These are phyloP conservation scores for Cercophora scortea DNA, from an alignment of 495 filamentous ascomycete species.

Conservation along the genomic window DNA sequence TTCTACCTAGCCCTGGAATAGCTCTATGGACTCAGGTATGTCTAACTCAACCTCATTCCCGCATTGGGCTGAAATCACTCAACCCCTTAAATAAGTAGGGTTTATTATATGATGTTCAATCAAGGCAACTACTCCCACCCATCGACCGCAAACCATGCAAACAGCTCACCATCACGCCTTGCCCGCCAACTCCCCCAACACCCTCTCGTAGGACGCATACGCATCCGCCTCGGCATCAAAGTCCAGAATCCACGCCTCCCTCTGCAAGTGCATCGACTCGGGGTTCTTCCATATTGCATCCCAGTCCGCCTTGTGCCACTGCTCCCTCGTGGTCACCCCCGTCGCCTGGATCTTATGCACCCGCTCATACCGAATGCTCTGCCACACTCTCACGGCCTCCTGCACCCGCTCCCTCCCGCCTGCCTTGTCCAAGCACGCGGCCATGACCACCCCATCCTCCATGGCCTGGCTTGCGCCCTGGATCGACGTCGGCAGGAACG, in stretches of 20 bases:
- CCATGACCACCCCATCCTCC: constrained; percentile 55
- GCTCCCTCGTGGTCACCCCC: constrained; percentile 44
- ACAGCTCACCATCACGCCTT: no score
- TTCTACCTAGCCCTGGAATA: no score
- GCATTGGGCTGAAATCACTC: no score
- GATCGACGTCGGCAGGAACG: constrained; percentile 54
- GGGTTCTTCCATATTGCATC: constrained; percentile 47
- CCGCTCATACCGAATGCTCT: constrained; percentile 45
- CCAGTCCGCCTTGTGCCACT: constrained; percentile 49
- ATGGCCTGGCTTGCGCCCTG: constrained; percentile 60
- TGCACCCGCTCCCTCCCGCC: constrained; percentile 34
- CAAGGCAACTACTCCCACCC: no score
- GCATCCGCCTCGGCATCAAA: constrained; percentile 53
- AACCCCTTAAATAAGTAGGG: no score
- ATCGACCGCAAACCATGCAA: no score
- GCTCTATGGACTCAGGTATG: no score
- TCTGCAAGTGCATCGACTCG: constrained; percentile 24
- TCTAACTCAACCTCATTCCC: no score
- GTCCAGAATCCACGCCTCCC: constrained; percentile 47
- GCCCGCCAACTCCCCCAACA: neutral
- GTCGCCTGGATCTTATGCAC: constrained; percentile 48
- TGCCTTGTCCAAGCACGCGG: constrained; percentile 43
- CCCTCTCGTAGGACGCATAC: constrained; percentile 8
- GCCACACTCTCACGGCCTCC: constrained; percentile 42
- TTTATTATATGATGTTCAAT: no score